Evolutionary conservation across 768 basidiomycete genomes (phyloP).

Genomic region (Boletus coccyginus): DNA sequence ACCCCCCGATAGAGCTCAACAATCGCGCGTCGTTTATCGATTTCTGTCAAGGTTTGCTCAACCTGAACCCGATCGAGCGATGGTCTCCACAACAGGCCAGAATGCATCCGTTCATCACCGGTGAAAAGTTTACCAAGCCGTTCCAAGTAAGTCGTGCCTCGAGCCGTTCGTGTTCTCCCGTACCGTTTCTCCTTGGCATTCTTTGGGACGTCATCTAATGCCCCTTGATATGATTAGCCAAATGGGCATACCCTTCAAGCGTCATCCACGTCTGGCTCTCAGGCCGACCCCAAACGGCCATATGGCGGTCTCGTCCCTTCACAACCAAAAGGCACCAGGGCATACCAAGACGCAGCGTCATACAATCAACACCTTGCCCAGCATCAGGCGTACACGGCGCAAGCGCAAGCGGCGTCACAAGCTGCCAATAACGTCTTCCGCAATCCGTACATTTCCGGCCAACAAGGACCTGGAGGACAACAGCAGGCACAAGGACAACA

Average conservation of each 20-base stretch:
- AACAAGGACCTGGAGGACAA: slow-evolving; percentile 35
- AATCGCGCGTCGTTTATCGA: slow-evolving; percentile 95
- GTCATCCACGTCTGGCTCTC: slow-evolving; percentile 30
- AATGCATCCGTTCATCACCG: slow-evolving; percentile 96
- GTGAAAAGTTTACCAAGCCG: slow-evolving; percentile 90
- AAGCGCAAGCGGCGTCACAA: slow-evolving; percentile 73
- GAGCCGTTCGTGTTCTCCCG: neutral
- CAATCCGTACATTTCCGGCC: slow-evolving; percentile 76
- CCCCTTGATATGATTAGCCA: slow-evolving; percentile 38
- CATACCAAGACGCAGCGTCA: slow-evolving; percentile 87
- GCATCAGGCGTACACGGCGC: slow-evolving; percentile 90
- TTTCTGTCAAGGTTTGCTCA: slow-evolving; percentile 91
- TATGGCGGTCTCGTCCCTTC: slow-evolving; percentile 92
- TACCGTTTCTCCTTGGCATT: neutral
- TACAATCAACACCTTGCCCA: slow-evolving; percentile 95
- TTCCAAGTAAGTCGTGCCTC: slow-evolving; percentile 58
- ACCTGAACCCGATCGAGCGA: slow-evolving; percentile 90
- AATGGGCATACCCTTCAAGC: slow-evolving; percentile 41
- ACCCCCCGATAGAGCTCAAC: slow-evolving; percentile 68
- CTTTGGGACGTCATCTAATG: slow-evolving; percentile 6
- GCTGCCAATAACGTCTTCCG: slow-evolving; percentile 67
- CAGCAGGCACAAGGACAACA: slow-evolving; percentile 23
- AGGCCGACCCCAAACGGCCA: slow-evolving; percentile 75
- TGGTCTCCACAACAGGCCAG: slow-evolving; percentile 98
- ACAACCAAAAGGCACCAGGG: slow-evolving; percentile 80